Evolutionary conservation across 148 eudicot species (phyloP).

Genomic region (Camellia japonica): DNA sequence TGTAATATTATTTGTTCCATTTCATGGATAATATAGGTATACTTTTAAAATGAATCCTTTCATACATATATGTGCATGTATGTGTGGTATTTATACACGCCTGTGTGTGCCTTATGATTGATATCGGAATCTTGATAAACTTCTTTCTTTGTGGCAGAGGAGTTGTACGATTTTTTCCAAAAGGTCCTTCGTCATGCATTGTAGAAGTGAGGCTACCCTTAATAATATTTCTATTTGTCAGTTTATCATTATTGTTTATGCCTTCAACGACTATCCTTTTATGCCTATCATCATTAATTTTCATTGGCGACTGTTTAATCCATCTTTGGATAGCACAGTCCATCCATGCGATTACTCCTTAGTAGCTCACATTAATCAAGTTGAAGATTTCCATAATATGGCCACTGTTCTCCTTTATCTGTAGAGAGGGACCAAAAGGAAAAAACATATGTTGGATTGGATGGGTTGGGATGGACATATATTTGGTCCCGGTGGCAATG

Average conservation of each 20-base stretch:
- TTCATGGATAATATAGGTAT: too few relatives aligned
- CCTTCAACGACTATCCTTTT: neutral
- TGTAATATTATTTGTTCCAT: too few relatives aligned
- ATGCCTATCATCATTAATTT: neutral
- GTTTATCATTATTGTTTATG: neutral
- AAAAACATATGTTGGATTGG: neutral
- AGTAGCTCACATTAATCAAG: neutral
- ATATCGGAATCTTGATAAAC: constrained; percentile 13
- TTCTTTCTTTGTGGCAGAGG: constrained; percentile 62
- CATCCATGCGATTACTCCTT: neutral
- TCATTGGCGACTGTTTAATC: neutral
- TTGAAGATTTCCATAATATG: neutral
- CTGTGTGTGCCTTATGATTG: neutral
- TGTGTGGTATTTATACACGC: neutral
- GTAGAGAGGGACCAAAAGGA: neutral
- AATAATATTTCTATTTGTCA: constrained; percentile 1
- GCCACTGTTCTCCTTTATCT: neutral
- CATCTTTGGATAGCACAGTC: neutral
- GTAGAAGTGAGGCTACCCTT: constrained; percentile 72
- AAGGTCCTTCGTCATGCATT: constrained; percentile 74
- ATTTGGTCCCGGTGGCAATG: neutral
- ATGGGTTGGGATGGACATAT: neutral
- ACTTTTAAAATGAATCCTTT: too few relatives aligned
- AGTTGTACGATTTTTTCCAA: constrained; percentile 91
- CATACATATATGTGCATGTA: neutral